Conservation (phyloP, 1,284 basidiomycete species). For the Porogramme epimiltina region DNA sequence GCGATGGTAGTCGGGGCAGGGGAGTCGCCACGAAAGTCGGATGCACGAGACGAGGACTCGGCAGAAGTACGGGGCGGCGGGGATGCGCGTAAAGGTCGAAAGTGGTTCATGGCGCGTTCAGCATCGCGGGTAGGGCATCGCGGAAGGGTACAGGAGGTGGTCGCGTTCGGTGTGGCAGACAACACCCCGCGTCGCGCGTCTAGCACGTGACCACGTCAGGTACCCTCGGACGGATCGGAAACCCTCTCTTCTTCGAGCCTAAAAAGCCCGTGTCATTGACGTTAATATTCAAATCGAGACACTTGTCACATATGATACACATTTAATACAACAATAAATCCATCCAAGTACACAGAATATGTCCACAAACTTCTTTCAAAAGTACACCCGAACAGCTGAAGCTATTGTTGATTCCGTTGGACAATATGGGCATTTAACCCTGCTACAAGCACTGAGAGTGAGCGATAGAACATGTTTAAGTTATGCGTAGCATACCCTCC, state of each 20-base stretch:
- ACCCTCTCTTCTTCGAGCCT: too few species aligned
- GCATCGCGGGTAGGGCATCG: slow-evolving; percentile 9
- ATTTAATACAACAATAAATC: neutral
- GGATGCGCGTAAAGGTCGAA: slow-evolving; percentile 32
- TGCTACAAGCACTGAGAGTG: slow-evolving; percentile 41
- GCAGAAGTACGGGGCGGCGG: slow-evolving; percentile 27
- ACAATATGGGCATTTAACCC: slow-evolving; percentile 90
- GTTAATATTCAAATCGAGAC: neutral
- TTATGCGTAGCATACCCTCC: slow-evolving; percentile 68
- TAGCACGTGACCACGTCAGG: slow-evolving; percentile 18
- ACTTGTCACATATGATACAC: neutral
- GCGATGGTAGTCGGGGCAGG: slow-evolving; percentile 47
- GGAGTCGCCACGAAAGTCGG: slow-evolving; percentile 42
- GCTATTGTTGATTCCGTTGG: slow-evolving; percentile 70
- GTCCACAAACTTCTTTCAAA: slow-evolving; percentile 42
- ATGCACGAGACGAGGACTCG: slow-evolving; percentile 22
- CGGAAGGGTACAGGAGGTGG: slow-evolving; percentile 1
- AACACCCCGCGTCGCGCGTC: slow-evolving; percentile 16
- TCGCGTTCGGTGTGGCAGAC: slow-evolving; percentile 9
- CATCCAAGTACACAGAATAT: neutral
- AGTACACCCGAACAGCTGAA: slow-evolving; percentile 70
- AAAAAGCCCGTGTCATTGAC: too few species aligned
- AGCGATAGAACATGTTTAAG: neutral
- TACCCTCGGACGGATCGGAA: too few species aligned
- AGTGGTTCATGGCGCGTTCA: slow-evolving; percentile 28